phyloP scores from a whole-genome alignment of 768 basidiomycete species.

The Rhizopogon salebrosus region DNA sequence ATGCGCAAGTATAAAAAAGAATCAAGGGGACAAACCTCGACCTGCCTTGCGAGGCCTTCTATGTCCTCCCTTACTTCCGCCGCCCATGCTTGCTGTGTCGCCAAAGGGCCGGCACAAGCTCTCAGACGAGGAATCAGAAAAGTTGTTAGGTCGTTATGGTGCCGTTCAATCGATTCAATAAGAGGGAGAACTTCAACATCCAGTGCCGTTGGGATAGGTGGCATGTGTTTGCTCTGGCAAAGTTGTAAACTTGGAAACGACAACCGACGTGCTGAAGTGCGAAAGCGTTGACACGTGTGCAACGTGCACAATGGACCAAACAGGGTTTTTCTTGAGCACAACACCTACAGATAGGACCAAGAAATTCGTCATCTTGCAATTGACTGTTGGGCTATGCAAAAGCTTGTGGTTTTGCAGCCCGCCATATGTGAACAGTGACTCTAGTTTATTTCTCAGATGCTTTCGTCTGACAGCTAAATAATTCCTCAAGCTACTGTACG shows the following conservation, averaged over 20 bases:
- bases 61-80: conserved; percentile 77
- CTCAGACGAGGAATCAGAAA: conserved; percentile 75
- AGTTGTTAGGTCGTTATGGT: conserved; percentile 56
- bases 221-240: conserved; percentile 37
- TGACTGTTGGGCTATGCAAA: too few species aligned
- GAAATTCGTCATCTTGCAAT: too few species aligned
- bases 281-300: too few species aligned
- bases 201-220: conserved; percentile 54
- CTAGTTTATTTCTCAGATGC: too few species aligned
- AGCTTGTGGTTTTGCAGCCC: too few species aligned
- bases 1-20: not conserved
- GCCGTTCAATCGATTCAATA: conserved; percentile 49
- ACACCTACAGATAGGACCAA: too few species aligned
- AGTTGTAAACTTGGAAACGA: not conserved
- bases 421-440: too few species aligned
- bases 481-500: too few species aligned
- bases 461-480: too few species aligned
- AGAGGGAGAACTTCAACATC: conserved; percentile 46
- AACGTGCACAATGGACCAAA: too few species aligned
- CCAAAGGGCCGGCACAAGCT: conserved; percentile 62
- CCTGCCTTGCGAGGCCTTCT: conserved; percentile 49
- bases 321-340: too few species aligned
- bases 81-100: conserved; percentile 66
- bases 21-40: conserved; percentile 49
- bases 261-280: too few species aligned